phyloP scores from a whole-genome alignment of 1,284 basidiomycete species.

The Sporisorium scitamineum region DNA sequence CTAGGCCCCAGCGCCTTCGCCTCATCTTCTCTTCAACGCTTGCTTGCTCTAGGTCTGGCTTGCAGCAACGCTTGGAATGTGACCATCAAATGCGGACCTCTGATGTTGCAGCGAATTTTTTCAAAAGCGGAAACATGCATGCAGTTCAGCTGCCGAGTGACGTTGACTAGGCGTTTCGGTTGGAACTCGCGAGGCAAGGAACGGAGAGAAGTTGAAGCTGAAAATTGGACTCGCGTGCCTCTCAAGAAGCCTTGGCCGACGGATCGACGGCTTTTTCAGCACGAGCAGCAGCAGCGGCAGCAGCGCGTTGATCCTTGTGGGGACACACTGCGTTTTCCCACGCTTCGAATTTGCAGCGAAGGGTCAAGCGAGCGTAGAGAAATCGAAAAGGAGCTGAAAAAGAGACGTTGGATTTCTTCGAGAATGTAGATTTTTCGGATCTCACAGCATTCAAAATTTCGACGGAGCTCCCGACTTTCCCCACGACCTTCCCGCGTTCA shows the following conservation, averaged over 20 bases:
- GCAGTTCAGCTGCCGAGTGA: constrained; percentile 28
- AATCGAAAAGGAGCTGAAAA: neutral
- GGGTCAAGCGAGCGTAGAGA: neutral
- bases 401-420: neutral
- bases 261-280: neutral
- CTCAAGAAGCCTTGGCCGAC: neutral
- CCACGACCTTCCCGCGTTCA: neutral
- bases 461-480: neutral
- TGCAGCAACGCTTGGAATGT: neutral
- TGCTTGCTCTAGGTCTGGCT: neutral
- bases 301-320: constrained; percentile 10
- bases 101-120: no score
- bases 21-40: neutral
- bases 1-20: neutral
- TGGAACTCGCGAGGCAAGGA: neutral
- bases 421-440: neutral
- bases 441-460: neutral
- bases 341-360: neutral
- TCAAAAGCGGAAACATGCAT: constrained; percentile 9
- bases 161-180: constrained; percentile 16
- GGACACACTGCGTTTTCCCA: neutral
- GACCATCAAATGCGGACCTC: no score
- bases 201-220: constrained; percentile 10
- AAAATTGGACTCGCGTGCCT: neutral
- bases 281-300: constrained; percentile 4